Percentiles rank a stretch among this genome's conserved stretches.
These are phyloP conservation scores for Leccinum variicolor DNA, from an alignment of 768 basidiomycete genomes.

Conservation along the genomic window DNA sequence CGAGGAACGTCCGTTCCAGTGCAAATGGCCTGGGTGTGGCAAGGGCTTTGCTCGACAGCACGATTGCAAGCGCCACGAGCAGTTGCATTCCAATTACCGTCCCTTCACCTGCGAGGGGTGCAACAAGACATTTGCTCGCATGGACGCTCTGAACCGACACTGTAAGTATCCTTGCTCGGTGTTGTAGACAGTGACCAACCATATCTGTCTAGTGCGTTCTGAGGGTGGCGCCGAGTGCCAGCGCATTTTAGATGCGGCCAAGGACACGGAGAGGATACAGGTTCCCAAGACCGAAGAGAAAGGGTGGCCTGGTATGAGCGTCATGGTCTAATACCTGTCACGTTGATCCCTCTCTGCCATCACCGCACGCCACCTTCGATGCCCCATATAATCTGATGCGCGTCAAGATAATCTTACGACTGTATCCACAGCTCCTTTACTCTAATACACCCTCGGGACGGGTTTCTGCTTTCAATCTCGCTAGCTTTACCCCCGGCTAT, in stretches of 20 bases:
- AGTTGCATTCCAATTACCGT: slow-evolving; percentile 87
- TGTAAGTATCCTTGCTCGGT: slow-evolving; percentile 47
- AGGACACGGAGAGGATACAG: slow-evolving; percentile 22
- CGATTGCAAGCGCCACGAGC: slow-evolving; percentile 95
- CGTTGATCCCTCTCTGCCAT: slow-evolving; percentile 2
- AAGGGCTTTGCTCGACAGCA: slow-evolving; percentile 95
- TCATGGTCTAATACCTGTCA: slow-evolving; percentile 27
- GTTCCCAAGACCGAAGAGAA: slow-evolving; percentile 33
- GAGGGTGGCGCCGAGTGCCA: slow-evolving; percentile 81
- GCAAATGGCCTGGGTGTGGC: slow-evolving; percentile 91
- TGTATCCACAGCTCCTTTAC: slow-evolving; percentile 15
- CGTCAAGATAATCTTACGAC: slow-evolving; percentile 15
- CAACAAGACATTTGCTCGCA: slow-evolving; percentile 86
- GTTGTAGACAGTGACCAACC: neutral
- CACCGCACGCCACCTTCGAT: slow-evolving; percentile 17
- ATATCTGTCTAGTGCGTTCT: slow-evolving; percentile 54
- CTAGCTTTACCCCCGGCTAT: slow-evolving; percentile 1
- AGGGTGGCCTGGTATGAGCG: slow-evolving; percentile 31
- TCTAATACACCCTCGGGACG: slow-evolving; percentile 28
- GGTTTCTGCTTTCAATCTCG: slow-evolving; percentile 21
- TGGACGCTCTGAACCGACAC: slow-evolving; percentile 94
- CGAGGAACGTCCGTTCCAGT: slow-evolving; percentile 93
- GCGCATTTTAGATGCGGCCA: slow-evolving; percentile 35
- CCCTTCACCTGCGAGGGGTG: slow-evolving; percentile 95
- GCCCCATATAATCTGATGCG: slow-evolving; percentile 24